phyloP scores from a whole-genome alignment of 306 rosid genomes.

The Astragalus glycyphyllos region DNA sequence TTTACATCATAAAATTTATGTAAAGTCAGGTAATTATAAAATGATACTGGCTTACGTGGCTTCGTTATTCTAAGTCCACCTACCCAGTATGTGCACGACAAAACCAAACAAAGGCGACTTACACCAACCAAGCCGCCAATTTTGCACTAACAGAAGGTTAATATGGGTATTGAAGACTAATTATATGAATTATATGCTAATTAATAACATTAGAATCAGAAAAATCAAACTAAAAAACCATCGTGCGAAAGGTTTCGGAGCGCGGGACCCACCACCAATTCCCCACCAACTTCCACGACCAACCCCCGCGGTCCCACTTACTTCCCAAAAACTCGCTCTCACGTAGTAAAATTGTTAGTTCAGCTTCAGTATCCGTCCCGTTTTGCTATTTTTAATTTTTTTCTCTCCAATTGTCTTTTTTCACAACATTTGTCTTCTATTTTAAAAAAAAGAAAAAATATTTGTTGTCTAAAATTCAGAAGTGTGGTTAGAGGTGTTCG shows the following conservation, averaged over 20 bases:
- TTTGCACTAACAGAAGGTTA: constrained; percentile 2
- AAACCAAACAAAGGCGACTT: constrained; percentile 19
- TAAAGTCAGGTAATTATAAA: neutral
- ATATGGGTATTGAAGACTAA: neutral
- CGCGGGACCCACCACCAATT: constrained; percentile 41
- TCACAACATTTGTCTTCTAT: neutral
- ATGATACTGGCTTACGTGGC: neutral
- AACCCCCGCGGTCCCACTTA: constrained; percentile 36
- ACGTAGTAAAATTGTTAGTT: neutral
- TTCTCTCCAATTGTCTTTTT: neutral
- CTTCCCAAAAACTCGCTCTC: constrained; percentile 10
- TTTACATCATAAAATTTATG: no score
- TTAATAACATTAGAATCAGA: neutral
- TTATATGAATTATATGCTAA: neutral
- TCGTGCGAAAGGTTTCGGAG: constrained; percentile 29
- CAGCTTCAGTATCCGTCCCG: neutral
- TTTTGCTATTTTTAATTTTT: neutral
- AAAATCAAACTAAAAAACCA: constrained; percentile 4
- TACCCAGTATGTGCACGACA: constrained; percentile 28
- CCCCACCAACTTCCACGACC: constrained; percentile 49
- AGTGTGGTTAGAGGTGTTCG: no score
- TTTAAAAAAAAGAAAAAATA: no score
- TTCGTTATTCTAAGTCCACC: constrained; percentile 9
- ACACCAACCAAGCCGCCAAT: constrained; percentile 38
- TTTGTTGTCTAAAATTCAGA: no score